Percentiles rank a stretch among this genome's conserved stretches.
Conservation (phyloP, 495 filamentous ascomycete genomes). For the Daldinia loculata region DNA sequence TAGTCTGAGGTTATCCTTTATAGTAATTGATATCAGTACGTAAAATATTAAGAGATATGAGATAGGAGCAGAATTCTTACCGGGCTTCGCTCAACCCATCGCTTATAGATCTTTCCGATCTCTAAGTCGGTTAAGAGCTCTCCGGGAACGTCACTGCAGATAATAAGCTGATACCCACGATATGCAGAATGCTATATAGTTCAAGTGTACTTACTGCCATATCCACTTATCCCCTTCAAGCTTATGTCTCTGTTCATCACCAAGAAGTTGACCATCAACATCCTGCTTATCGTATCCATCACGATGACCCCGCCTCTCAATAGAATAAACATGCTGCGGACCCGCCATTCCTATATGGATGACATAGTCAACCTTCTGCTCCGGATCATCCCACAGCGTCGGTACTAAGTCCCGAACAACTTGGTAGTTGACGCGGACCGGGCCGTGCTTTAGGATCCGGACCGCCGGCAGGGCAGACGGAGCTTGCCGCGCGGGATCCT, state of each 20-base stretch:
- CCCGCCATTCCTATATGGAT: constrained; percentile 87
- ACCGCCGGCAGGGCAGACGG: constrained; percentile 58
- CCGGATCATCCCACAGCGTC: constrained; percentile 57
- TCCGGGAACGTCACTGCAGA: constrained; percentile 19
- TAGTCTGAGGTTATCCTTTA: constrained; percentile 60
- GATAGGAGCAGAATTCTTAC: constrained; percentile 37
- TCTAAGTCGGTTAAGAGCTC: constrained; percentile 60
- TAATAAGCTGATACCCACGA: not conserved
- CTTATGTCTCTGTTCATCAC: constrained; percentile 56
- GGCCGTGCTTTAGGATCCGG: constrained; percentile 68
- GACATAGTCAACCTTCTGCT: constrained; percentile 65
- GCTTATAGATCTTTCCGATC: constrained; percentile 60
- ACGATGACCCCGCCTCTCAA: constrained; percentile 77
- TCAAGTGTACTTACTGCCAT: constrained; percentile 51
- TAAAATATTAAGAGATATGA: too few relatives aligned
- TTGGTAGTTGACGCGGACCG: constrained; percentile 74
- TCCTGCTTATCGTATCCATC: constrained; percentile 78
- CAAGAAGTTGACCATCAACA: constrained; percentile 66
- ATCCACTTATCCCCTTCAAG: constrained; percentile 52
- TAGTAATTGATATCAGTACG: constrained; percentile 1
- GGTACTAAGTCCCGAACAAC: constrained; percentile 71
- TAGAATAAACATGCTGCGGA: constrained; percentile 69
- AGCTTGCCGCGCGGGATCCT: constrained; percentile 42
- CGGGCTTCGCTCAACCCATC: constrained; percentile 62
- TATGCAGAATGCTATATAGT: not conserved